phyloP scores from a whole-genome alignment of 1,284 basidiomycete species.

The Rhodotorula sp. region DNA sequence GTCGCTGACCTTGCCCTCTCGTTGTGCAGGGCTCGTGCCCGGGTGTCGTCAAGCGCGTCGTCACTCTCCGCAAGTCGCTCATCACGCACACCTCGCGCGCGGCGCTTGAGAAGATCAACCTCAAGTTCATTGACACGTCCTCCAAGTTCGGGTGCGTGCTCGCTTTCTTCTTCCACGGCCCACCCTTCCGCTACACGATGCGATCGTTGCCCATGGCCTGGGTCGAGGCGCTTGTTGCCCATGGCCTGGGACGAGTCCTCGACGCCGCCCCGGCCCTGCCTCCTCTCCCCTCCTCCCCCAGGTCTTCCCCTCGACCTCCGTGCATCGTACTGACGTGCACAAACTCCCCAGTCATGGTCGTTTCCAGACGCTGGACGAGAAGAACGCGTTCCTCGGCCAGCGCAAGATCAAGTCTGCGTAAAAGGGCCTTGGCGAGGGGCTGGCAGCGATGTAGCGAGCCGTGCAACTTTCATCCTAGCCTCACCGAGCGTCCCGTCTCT shows the following conservation, averaged over 20 bases:
- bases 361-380: conserved; percentile 69
- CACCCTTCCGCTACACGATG: background rate
- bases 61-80: conserved; percentile 70
- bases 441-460: conserved; percentile 1
- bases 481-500: background rate
- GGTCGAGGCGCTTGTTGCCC: no score
- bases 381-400: conserved; percentile 69
- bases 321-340: no score
- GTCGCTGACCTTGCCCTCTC: conserved; percentile 11
- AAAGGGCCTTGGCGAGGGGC: background rate
- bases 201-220: no score
- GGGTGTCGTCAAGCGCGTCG: conserved; percentile 96
- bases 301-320: no score
- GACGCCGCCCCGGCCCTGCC: no score
- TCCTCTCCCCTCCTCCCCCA: no score
- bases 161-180: background rate
- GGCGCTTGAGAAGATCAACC: conserved; percentile 83
- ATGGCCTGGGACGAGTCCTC: no score
- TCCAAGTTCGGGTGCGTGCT: conserved; percentile 64
- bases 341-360: conserved; percentile 40
- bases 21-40: conserved; percentile 82
- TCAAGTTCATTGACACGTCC: conserved; percentile 95
- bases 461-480: background rate
- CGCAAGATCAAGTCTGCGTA: conserved; percentile 37
- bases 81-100: conserved; percentile 60